Conservation (phyloP, 139 green algal species). For the Chlorella sp. region DNA sequence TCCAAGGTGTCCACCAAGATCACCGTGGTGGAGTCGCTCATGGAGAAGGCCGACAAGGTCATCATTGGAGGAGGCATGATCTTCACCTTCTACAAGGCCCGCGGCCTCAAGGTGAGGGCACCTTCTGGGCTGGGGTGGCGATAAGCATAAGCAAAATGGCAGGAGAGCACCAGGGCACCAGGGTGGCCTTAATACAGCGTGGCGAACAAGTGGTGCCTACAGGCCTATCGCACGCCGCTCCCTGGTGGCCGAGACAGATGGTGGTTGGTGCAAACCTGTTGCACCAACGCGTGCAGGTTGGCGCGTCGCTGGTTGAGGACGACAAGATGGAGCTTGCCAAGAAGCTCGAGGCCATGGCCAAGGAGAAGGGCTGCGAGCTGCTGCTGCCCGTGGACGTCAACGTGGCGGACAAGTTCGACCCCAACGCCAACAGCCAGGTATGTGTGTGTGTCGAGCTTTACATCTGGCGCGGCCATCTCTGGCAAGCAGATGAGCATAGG, state of each 20-base stretch:
- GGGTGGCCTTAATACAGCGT: too few species aligned
- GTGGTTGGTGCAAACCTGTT: too few species aligned
- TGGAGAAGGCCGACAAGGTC: conserved; percentile 94
- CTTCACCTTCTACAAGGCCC: conserved; percentile 98
- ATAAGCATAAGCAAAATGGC: too few species aligned
- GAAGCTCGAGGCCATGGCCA: conserved; percentile 77
- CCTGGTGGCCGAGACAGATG: too few species aligned
- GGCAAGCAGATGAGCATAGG: too few species aligned
- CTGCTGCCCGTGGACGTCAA: conserved; percentile 94
- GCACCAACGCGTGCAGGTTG: conserved; percentile 70
- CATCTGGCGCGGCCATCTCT: too few species aligned
- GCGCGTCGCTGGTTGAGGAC: conserved; percentile 95
- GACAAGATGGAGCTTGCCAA: conserved; percentile 97
- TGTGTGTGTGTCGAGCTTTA: too few species aligned
- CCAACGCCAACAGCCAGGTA: conserved; percentile 81
- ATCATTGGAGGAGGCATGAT: conserved; percentile 92
- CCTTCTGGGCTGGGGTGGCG: too few species aligned
- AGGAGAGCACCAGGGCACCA: too few species aligned
- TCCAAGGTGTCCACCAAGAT: conserved; percentile 99
- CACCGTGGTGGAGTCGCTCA: conserved; percentile 94
- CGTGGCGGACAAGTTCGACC: conserved; percentile 93
- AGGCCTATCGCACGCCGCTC: too few species aligned
- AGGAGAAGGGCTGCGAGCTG: conserved; percentile 89
- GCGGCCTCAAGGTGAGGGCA: conserved; percentile 23
- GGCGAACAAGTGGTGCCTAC: too few species aligned